A percentile compares a stretch with the other conserved stretches of the same genome.
phyloP scores from a whole-genome alignment of 176 grass and related monocot genomes.

The Cenchrus purpureus region DNA sequence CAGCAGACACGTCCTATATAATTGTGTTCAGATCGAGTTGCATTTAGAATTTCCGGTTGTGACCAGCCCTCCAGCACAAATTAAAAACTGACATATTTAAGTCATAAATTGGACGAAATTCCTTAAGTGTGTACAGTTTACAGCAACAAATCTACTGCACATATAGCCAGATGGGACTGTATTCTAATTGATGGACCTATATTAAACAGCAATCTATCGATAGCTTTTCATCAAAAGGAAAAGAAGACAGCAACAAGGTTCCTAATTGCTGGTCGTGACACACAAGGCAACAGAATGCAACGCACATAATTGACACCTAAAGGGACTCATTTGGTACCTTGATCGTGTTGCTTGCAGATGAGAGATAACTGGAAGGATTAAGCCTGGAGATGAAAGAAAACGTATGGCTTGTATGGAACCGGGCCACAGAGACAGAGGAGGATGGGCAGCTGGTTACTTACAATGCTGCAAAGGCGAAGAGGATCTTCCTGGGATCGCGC shows the following conservation, averaged over 20 bases:
- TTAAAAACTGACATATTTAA: neutral
- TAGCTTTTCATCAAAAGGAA: conserved; percentile 14
- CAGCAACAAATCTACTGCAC: neutral
- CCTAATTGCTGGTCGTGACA: conserved; percentile 9
- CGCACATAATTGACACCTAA: neutral
- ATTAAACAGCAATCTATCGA: neutral
- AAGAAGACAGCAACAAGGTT: conserved; percentile 36
- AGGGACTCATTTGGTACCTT: conserved; percentile 3
- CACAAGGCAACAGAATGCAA: conserved; percentile 15
- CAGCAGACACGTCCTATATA: neutral
- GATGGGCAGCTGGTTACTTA: conserved; percentile 19
- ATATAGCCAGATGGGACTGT: neutral
- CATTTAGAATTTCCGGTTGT: neutral
- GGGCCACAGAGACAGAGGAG: conserved; percentile 1
- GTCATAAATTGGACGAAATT: neutral
- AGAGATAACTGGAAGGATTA: neutral
- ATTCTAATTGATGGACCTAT: neutral
- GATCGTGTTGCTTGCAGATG: neutral
- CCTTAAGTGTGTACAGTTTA: neutral
- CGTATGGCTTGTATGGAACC: neutral
- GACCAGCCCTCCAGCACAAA: neutral
- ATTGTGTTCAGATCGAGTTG: neutral
- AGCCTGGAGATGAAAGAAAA: neutral
- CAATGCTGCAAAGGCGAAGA: conserved; percentile 54
- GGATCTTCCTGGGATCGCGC: conserved; percentile 51